A percentile compares a stretch with the other conserved stretches of the same genome.
These are phyloP conservation scores for Kernera saxatilis DNA, from an alignment of 345 rosid genomes.

Conservation along the genomic window DNA sequence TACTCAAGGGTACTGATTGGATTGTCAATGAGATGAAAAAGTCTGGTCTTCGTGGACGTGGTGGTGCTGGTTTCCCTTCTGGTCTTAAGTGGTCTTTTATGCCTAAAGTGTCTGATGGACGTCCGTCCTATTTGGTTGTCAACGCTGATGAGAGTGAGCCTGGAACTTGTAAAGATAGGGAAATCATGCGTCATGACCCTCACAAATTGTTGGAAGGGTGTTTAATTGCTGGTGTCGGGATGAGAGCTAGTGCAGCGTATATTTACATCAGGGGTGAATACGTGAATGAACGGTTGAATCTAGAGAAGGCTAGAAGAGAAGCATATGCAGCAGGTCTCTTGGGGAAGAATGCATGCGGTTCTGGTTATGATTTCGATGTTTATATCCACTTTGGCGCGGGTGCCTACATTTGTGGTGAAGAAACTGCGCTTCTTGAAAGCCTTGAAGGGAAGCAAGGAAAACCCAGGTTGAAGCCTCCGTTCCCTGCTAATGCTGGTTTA, in stretches of 20 bases:
- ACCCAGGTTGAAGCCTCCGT: conserved; percentile 98
- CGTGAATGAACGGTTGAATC: conserved; percentile 77
- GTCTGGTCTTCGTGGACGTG: conserved; percentile 96
- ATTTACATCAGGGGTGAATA: conserved; percentile 97
- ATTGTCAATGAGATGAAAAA: conserved; percentile 88
- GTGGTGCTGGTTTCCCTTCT: conserved; percentile 98
- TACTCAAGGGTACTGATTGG: conserved; percentile 96
- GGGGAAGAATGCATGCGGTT: conserved; percentile 97
- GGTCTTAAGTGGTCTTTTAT: conserved; percentile 99
- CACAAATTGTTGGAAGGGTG: conserved; percentile 96
- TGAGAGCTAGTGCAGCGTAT: conserved; percentile 96
- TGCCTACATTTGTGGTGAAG: conserved; percentile 98
- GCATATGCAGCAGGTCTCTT: conserved; percentile 86
- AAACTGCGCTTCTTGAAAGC: conserved; percentile 94
- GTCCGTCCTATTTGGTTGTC: conserved; percentile 95
- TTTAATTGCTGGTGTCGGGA: conserved; percentile 96
- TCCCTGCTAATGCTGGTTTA: conserved; percentile 95
- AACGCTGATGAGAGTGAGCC: conserved; percentile 99
- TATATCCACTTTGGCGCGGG: conserved; percentile 97
- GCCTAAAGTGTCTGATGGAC: conserved; percentile 97
- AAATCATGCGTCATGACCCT: conserved; percentile 96
- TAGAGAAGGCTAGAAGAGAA: conserved; percentile 85
- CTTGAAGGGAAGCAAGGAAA: conserved; percentile 98
- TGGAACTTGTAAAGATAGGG: conserved; percentile 99
- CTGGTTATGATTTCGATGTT: conserved; percentile 96